A percentile compares a stretch with the other conserved stretches of the same genome.
phyloP scores from a whole-genome alignment of 306 rosid species.

The Ochetophila trinervis region DNA sequence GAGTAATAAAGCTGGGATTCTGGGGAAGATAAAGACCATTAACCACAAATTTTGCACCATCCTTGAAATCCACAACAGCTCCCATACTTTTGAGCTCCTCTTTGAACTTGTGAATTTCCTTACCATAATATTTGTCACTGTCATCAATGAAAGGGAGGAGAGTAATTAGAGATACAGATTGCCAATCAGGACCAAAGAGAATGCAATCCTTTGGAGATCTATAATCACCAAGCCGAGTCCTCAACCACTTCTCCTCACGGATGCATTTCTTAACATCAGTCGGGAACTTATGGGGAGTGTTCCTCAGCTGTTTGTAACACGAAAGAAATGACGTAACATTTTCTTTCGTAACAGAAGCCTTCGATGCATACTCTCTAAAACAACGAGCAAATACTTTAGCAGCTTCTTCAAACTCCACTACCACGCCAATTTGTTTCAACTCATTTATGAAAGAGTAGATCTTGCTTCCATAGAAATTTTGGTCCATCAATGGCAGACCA shows the following conservation, averaged over 20 bases:
- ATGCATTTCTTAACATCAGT: slow-evolving; percentile 24
- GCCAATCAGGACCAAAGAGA: slow-evolving; percentile 60
- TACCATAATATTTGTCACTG: slow-evolving; percentile 39
- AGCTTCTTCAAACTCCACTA: slow-evolving; percentile 55
- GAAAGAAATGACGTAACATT: slow-evolving; percentile 45
- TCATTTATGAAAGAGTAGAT: slow-evolving; percentile 28
- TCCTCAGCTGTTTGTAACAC: slow-evolving; percentile 38
- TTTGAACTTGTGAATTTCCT: slow-evolving; percentile 38
- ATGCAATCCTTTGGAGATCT: slow-evolving; percentile 54
- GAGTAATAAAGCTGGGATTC: slow-evolving; percentile 34
- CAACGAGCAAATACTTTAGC: slow-evolving; percentile 26
- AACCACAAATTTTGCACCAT: slow-evolving; percentile 45
- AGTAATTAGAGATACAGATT: slow-evolving; percentile 48
- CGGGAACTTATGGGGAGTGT: slow-evolving; percentile 26
- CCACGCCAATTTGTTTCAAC: slow-evolving; percentile 46
- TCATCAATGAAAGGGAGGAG: slow-evolving; percentile 71
- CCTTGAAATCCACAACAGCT: slow-evolving; percentile 42
- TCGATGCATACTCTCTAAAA: slow-evolving; percentile 39
- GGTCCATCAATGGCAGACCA: slow-evolving; percentile 51
- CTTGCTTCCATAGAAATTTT: slow-evolving; percentile 36
- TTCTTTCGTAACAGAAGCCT: slow-evolving; percentile 30
- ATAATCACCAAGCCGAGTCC: slow-evolving; percentile 39
- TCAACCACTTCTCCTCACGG: slow-evolving; percentile 45
- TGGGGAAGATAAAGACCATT: slow-evolving; percentile 37
- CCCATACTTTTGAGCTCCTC: slow-evolving; percentile 57